Conservation (phyloP, 208 protist genomes). For the Trypanosomatidae sp. region DNA sequence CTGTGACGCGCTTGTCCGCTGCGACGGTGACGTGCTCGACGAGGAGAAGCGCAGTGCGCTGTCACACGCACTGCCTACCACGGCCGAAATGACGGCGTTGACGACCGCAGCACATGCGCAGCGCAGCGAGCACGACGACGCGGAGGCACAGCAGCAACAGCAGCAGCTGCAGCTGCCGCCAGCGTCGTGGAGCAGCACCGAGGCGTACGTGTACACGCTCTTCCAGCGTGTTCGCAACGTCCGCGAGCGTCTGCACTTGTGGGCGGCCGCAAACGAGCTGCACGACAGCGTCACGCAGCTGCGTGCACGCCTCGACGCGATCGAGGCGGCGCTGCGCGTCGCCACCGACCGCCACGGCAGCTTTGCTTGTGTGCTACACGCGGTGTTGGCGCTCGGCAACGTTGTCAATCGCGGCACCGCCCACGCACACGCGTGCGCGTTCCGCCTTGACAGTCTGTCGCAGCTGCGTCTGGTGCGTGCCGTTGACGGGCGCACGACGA, state of each 20-base stretch:
- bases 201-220: conserved; percentile 43
- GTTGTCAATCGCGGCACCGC: conserved; percentile 56
- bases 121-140: not conserved
- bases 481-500: conserved; percentile 55
- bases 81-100: conserved; percentile 34
- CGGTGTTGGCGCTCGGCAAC: conserved; percentile 46
- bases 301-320: conserved; percentile 17
- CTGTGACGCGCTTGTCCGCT: conserved; percentile 34
- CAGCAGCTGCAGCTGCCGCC: not conserved
- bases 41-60: conserved; percentile 31
- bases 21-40: conserved; percentile 21
- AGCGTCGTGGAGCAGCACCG: conserved; percentile 41
- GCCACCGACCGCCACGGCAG: conserved; percentile 32
- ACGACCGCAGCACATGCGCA: conserved; percentile 19
- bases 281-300: conserved; percentile 18
- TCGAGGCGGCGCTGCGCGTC: conserved; percentile 26
- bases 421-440: conserved; percentile 43
- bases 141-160: not conserved
- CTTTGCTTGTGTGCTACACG: conserved; percentile 34
- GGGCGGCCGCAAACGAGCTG: conserved; percentile 34
- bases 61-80: conserved; percentile 20
- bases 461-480: conserved; percentile 62
- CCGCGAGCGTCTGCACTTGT: conserved; percentile 57
- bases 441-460: conserved; percentile 54
- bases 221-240: conserved; percentile 34